Conservation (phyloP, 768 basidiomycete species). For the Lactifluus subvellereus region DNA sequence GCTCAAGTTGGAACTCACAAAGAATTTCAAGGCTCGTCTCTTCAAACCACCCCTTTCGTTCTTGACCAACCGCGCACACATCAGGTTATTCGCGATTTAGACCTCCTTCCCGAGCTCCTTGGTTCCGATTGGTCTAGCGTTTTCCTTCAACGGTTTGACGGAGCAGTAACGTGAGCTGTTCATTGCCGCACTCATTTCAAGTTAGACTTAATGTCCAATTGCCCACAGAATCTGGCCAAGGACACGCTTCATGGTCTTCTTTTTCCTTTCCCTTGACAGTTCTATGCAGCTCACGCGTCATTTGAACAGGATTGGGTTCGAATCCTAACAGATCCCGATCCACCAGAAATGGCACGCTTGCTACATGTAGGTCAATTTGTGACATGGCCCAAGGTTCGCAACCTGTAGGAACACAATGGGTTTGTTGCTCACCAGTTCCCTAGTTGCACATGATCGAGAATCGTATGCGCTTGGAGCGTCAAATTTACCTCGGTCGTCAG, state of each 20-base stretch:
- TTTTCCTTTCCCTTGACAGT: slow-evolving; percentile 2
- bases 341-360: slow-evolving; percentile 77
- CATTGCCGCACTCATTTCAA: background rate
- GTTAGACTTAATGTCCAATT: background rate
- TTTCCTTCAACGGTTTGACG: slow-evolving; percentile 91
- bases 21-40: slow-evolving; percentile 76
- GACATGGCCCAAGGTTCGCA: slow-evolving; percentile 90
- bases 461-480: slow-evolving; percentile 75
- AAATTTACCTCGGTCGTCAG: slow-evolving; percentile 75
- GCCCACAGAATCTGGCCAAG: slow-evolving; percentile 70
- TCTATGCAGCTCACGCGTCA: slow-evolving; percentile 3
- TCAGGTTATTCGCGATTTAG: slow-evolving; percentile 88
- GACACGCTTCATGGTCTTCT: slow-evolving; percentile 63
- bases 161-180: slow-evolving; percentile 68
- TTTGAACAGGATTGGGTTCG: slow-evolving; percentile 23
- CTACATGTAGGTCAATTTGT: slow-evolving; percentile 80
- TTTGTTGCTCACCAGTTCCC: background rate
- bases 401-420: background rate
- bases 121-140: slow-evolving; percentile 97
- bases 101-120: slow-evolving; percentile 86
- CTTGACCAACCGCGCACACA: slow-evolving; percentile 9
- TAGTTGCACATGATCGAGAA: slow-evolving; percentile 94
- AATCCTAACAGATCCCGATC: slow-evolving; percentile 80
- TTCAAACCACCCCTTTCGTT: slow-evolving; percentile 9
- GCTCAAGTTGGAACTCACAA: slow-evolving; percentile 91